Evolutionary conservation across 1,284 basidiomycete species (phyloP), one percentile per base, ranked within the genome.

Genomic region (Clitocybe nebularis): DNA sequence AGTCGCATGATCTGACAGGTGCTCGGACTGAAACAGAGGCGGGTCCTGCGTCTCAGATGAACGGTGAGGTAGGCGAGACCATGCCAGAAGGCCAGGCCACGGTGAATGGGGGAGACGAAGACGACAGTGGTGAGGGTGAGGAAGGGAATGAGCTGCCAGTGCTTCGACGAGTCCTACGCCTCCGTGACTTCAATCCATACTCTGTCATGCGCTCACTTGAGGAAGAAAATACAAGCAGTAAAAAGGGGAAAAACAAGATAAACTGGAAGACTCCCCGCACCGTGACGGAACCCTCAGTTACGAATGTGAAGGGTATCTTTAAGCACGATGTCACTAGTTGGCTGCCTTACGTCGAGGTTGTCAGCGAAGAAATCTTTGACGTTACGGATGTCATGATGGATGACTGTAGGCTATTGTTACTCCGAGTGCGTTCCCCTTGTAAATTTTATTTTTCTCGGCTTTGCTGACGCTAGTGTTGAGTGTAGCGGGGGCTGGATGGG

Each of bases 351-450:
- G 65, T 68, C 32, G 73, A 76, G 56, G 61, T 71, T 16, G 55
- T 71, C 14, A 75, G 69, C 48, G 54, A 66, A 49, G 67, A 74
- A 40, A 56, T 54, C 13, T 72, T 68, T 45, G 63, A 69, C 42
- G 68, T 71, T 26, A 71, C 68, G 37, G 73, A 76, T 56, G 71
- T 74, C 33, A 77, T 76, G 74, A 70, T 77, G 63, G 75, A 77
- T 54, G 73, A 75, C 48, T 66, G 62, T 48, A 56, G 72, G 45
- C 48, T 77, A 36, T 53, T 75, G 42, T 52, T 76, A 41, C 57
- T 75, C 32, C 69, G 68, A 63, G 71, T 74, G 35, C 14, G 61
- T 58, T 36, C 22, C 17, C 26, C 21, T 43, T 29, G 36, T 51
- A 8, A 25, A 45, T 39, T 43, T 44, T 22, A 36, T 29, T 46